Evolutionary conservation across 2,329 filamentous ascomycete species (phyloP).

Genomic region (Thielaviopsis ethacetica): DNA sequence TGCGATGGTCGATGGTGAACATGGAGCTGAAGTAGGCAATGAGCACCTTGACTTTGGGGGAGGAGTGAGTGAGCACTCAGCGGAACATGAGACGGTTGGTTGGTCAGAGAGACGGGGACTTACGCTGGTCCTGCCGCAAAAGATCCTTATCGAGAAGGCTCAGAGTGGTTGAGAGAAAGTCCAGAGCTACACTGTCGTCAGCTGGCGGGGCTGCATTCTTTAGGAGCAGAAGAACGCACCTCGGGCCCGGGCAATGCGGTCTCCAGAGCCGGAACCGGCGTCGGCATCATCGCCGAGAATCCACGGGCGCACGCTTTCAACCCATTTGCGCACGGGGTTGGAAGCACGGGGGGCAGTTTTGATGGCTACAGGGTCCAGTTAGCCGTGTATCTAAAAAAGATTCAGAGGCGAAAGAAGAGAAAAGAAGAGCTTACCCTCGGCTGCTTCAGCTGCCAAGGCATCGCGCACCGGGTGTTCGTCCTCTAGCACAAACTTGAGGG

Average conservation of each 20-base stretch:
- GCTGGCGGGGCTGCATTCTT: background rate
- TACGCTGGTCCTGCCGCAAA: slow-evolving; percentile 35
- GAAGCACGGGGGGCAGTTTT: slow-evolving; percentile 26
- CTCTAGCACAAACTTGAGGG: slow-evolving; percentile 36
- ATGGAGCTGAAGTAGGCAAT: slow-evolving; percentile 40
- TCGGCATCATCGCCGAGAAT: slow-evolving; percentile 27
- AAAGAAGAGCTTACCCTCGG: slow-evolving; percentile 20
- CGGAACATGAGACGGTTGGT: background rate
- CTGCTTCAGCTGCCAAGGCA: slow-evolving; percentile 28
- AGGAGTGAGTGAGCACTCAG: background rate
- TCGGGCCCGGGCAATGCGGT: slow-evolving; percentile 37
- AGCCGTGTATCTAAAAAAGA: no score
- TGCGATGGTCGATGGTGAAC: slow-evolving; percentile 42
- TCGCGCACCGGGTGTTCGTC: slow-evolving; percentile 28
- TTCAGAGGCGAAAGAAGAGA: background rate
- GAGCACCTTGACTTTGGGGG: slow-evolving; percentile 27
- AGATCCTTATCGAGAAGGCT: slow-evolving; percentile 28
- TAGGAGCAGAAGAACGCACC: slow-evolving; percentile 19
- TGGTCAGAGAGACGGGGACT: background rate
- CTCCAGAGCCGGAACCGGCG: slow-evolving; percentile 22
- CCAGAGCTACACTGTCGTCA: slow-evolving; percentile 26
- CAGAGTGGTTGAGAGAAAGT: slow-evolving; percentile 39
- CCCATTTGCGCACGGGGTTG: slow-evolving; percentile 35
- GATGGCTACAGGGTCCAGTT: slow-evolving; percentile 17
- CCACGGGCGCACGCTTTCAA: slow-evolving; percentile 38